Evolutionary conservation across 805 yeast species (phyloP).

Genomic region (Wickerhamomyces xylosicus): DNA sequence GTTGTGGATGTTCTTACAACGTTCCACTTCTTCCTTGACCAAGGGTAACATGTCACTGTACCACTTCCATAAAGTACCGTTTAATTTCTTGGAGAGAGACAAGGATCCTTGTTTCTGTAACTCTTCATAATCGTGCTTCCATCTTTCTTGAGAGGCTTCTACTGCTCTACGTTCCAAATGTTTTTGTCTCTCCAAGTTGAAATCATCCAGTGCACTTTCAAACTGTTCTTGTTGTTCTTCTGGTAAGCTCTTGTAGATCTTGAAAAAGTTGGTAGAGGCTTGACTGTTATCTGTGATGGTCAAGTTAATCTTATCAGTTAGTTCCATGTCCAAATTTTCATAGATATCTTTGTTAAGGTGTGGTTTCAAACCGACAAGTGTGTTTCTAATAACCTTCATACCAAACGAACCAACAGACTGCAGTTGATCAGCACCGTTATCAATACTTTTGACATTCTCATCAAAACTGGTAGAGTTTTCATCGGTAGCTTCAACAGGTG

Average conservation of each 20-base stretch:
- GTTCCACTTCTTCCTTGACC: conserved; percentile 53
- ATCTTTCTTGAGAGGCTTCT: conserved; percentile 78
- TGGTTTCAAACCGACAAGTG: conserved; percentile 43
- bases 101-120: conserved; percentile 46
- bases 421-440: conserved; percentile 42
- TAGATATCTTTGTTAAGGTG: conserved; percentile 19
- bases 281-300: conserved; percentile 13
- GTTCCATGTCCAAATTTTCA: conserved; percentile 22
- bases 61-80: conserved; percentile 80
- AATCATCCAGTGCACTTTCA: conserved; percentile 54
- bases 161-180: conserved; percentile 68
- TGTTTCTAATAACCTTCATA: conserved; percentile 67
- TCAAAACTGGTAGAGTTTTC: not conserved
- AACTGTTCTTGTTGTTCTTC: conserved; percentile 43
- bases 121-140: conserved; percentile 77
- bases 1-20: conserved; percentile 35
- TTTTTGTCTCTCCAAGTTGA: conserved; percentile 69
- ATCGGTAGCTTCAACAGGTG: conserved; percentile 1
- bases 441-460: conserved; percentile 29
- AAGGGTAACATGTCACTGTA: conserved; percentile 61
- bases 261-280: conserved; percentile 48
- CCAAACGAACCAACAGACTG: conserved; percentile 69
- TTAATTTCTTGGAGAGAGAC: conserved; percentile 47
- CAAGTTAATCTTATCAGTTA: conserved; percentile 26
- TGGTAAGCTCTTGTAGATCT: conserved; percentile 45